These are phyloP conservation scores for Priceomyces haplophilus DNA, from an alignment of 805 yeast species.

Conservation along the genomic window DNA sequence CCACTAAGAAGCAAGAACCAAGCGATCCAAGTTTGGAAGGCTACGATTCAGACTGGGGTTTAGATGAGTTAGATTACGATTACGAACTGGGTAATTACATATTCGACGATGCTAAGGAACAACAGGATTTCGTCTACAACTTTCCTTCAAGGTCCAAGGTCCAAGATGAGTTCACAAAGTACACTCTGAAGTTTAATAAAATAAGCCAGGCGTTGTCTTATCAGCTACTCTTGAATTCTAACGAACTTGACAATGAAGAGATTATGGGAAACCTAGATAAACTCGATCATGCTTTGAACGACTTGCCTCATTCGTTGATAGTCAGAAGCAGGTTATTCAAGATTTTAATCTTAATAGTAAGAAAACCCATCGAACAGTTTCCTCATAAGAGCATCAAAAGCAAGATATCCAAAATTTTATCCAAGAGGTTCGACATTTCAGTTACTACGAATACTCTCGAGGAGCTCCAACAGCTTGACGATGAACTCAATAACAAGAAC, in stretches of 20 bases:
- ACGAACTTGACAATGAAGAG: slow-evolving; percentile 14
- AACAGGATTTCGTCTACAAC: slow-evolving; percentile 19
- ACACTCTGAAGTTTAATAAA: slow-evolving; percentile 17
- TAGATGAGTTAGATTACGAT: slow-evolving; percentile 34
- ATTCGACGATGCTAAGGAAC: slow-evolving; percentile 31
- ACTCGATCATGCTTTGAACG: slow-evolving; percentile 12
- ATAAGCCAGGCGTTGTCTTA: slow-evolving; percentile 10
- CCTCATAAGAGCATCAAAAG: slow-evolving; percentile 14
- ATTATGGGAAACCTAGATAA: slow-evolving; percentile 16
- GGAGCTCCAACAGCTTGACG: slow-evolving; percentile 9
- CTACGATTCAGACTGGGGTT: slow-evolving; percentile 43
- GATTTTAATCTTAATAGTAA: slow-evolving; percentile 27
- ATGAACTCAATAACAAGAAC: slow-evolving; percentile 7
- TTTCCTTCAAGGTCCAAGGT: slow-evolving; percentile 26
- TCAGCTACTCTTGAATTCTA: slow-evolving; percentile 8
- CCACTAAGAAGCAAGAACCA: slow-evolving; percentile 11
- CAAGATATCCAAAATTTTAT: slow-evolving; percentile 20
- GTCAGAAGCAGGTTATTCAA: slow-evolving; percentile 29
- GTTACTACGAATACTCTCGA: slow-evolving; percentile 16
- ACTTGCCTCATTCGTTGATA: slow-evolving; percentile 30
- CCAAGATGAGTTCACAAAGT: slow-evolving; percentile 13
- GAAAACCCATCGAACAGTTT: slow-evolving; percentile 25
- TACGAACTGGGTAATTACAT: slow-evolving; percentile 30
- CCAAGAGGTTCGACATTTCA: slow-evolving; percentile 15
- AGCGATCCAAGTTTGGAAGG: slow-evolving; percentile 14